Base-by-base conservation (phyloP, 768 basidiomycete genomes). In the Daedaleopsis sinensis region DNA sequence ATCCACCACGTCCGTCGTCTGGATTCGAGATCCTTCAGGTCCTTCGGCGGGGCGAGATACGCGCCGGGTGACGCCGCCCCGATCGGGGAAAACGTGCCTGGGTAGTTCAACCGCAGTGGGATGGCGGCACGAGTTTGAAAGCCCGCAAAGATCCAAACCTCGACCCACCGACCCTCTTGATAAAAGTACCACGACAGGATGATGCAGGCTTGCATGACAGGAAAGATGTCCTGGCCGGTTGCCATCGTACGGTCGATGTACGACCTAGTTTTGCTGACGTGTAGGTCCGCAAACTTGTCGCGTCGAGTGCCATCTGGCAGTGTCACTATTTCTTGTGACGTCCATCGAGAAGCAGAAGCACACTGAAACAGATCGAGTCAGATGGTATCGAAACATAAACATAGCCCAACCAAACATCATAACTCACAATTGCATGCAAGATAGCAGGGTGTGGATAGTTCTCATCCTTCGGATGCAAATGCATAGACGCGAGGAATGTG, bases 141-240 rank as follows among this genome's bases (percentile, higher is more conserved):
- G 13, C 84, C 90, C 19, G 93, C 91, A 74, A 93, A 93, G 43
- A 93, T 90, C 93, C 93, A 94, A 4, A 94, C 89, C 74, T 94
- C 93, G 10, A 94, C 92, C 93, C 93, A 84, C 57, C 91, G 82
- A 2, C 93, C 92, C 74, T 94, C 93, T 58, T 92, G 89, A 70
- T 93, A 94, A 66, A 94, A 93, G 74, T 92, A 94, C 93, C 93
- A 94, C 1, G 90, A 91, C 18, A 94, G 82, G 23, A 94, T 77
- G 63, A 89, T 88, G 68, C 92, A 93, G 7, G 93, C 93, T 71
- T 94, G 91, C 83, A 94, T 84, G 10, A 94, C 91, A 6, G 84
- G 83, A 72, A 94, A 93, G 58, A 94, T 93, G 66, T 93, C 89
- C 72, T 90, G 86, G 42, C 92, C 92, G 43, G 86, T 91, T n/a